These are phyloP conservation scores for Boletus tylopilopsis DNA, from an alignment of 768 basidiomycete genomes.

Conservation along the genomic window DNA sequence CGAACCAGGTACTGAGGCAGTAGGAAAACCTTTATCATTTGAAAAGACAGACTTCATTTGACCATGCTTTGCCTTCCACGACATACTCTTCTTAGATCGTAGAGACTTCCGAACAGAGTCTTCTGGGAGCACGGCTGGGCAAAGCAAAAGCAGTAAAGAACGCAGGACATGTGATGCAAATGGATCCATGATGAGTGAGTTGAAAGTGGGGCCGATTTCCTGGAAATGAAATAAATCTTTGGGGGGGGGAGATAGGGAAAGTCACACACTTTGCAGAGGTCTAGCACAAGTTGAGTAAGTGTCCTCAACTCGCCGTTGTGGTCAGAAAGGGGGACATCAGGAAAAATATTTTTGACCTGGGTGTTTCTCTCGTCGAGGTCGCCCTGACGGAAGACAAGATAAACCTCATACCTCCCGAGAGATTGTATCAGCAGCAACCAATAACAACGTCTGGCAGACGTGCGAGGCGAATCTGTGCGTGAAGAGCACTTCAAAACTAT, in stretches of 20 bases:
- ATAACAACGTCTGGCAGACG: constrained; percentile 88
- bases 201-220: constrained; percentile 68
- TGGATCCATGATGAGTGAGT: constrained; percentile 71
- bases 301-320: constrained; percentile 65
- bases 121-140: constrained; percentile 48
- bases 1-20: constrained; percentile 36
- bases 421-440: constrained; percentile 59
- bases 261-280: constrained; percentile 57
- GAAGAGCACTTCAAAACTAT: constrained; percentile 59
- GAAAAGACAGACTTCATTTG: constrained; percentile 76
- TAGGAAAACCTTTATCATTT: constrained; percentile 35
- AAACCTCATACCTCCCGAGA: constrained; percentile 55
- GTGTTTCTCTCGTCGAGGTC: background rate
- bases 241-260: constrained; percentile 10
- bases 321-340: constrained; percentile 42
- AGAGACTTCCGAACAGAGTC: constrained; percentile 40
- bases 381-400: background rate
- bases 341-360: constrained; percentile 54
- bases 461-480: constrained; percentile 92
- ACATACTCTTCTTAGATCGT: constrained; percentile 82
- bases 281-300: constrained; percentile 58
- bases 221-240: constrained; percentile 28
- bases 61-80: constrained; percentile 80
- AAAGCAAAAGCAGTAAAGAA: constrained; percentile 73
- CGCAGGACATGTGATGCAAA: constrained; percentile 92